Percentiles rank a stretch among this genome's conserved stretches.
These are phyloP conservation scores for Pseudogymnoascus verrucosus DNA, from an alignment of 2,329 filamentous ascomycete genomes.

Conservation along the genomic window DNA sequence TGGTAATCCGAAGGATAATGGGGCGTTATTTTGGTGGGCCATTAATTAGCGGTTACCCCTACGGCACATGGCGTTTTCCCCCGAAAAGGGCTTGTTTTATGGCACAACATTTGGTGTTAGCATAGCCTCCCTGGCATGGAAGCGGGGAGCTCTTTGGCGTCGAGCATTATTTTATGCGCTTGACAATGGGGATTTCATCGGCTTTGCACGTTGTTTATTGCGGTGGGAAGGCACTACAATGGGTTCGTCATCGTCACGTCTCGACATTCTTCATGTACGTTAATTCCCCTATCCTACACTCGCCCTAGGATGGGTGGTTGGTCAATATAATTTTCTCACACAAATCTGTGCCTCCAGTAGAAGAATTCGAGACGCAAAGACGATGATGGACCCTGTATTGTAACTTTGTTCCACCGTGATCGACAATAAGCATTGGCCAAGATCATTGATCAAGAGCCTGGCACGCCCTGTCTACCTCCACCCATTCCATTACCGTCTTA, in stretches of 20 bases:
- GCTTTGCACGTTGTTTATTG: slow-evolving; percentile 17
- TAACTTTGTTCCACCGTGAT: slow-evolving; percentile 30
- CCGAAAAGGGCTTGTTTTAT: slow-evolving; percentile 25
- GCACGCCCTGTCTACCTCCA: neutral
- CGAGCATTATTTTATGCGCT: slow-evolving; percentile 19
- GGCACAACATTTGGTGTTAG: slow-evolving; percentile 33
- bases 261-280: slow-evolving; percentile 53
- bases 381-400: slow-evolving; percentile 53
- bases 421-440: slow-evolving; percentile 5
- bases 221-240: slow-evolving; percentile 27
- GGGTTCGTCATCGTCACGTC: slow-evolving; percentile 65
- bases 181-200: slow-evolving; percentile 17
- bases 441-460: slow-evolving; percentile 15
- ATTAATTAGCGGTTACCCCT: slow-evolving; percentile 9
- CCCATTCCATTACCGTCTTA: neutral
- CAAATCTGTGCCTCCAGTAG: slow-evolving; percentile 32
- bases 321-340: slow-evolving; percentile 43
- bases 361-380: slow-evolving; percentile 37
- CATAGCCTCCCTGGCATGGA: slow-evolving; percentile 34
- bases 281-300: slow-evolving; percentile 40
- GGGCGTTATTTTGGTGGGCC: slow-evolving; percentile 20
- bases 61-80: slow-evolving; percentile 11
- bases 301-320: slow-evolving; percentile 28
- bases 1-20: slow-evolving; percentile 42
- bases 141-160: slow-evolving; percentile 29